Percentiles rank a stretch among this genome's conserved stretches.
Evolutionary conservation across 2,329 filamentous ascomycete species (phyloP).

Genomic region (Triangularia verruculosa): DNA sequence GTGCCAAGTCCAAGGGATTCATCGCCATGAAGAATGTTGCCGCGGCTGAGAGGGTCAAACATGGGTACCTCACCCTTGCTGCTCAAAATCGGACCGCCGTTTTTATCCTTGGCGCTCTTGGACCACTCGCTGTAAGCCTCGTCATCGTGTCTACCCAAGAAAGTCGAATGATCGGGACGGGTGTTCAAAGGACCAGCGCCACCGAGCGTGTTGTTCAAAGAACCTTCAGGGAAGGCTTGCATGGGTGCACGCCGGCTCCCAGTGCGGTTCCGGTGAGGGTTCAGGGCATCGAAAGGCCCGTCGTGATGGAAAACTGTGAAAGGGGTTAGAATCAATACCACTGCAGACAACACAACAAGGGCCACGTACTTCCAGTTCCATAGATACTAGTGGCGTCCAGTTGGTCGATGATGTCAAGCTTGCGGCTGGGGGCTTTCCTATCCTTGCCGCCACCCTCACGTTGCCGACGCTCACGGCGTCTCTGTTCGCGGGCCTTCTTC

Average conservation of each 20-base stretch:
- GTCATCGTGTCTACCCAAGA: slow-evolving; percentile 75
- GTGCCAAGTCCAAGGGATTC: slow-evolving; percentile 83
- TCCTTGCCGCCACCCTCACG: slow-evolving; percentile 48
- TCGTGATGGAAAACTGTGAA: slow-evolving; percentile 89
- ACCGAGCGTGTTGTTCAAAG: slow-evolving; percentile 86
- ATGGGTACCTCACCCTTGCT: slow-evolving; percentile 45
- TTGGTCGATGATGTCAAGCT: slow-evolving; percentile 90
- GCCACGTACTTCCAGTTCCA: slow-evolving; percentile 77
- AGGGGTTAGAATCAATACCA: slow-evolving; percentile 9
- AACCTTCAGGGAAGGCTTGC: slow-evolving; percentile 92
- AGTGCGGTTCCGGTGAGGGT: slow-evolving; percentile 87
- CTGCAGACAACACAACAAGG: background rate
- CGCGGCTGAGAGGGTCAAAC: slow-evolving; percentile 66
- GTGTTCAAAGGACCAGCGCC: slow-evolving; percentile 81
- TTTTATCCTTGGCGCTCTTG: slow-evolving; percentile 32
- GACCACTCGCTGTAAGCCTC: slow-evolving; percentile 85
- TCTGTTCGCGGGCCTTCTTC: slow-evolving; percentile 47
- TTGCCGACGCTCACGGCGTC: slow-evolving; percentile 52
- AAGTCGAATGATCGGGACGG: slow-evolving; percentile 79
- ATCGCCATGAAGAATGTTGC: slow-evolving; percentile 77
- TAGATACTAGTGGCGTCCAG: slow-evolving; percentile 95
- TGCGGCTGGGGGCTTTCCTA: slow-evolving; percentile 48
- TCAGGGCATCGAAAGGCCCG: slow-evolving; percentile 93
- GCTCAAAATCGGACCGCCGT: slow-evolving; percentile 23
- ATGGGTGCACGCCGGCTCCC: slow-evolving; percentile 83